These are phyloP conservation scores for Teunomyces barrocoloradensis DNA, from an alignment of 805 yeast species.

Conservation along the genomic window DNA sequence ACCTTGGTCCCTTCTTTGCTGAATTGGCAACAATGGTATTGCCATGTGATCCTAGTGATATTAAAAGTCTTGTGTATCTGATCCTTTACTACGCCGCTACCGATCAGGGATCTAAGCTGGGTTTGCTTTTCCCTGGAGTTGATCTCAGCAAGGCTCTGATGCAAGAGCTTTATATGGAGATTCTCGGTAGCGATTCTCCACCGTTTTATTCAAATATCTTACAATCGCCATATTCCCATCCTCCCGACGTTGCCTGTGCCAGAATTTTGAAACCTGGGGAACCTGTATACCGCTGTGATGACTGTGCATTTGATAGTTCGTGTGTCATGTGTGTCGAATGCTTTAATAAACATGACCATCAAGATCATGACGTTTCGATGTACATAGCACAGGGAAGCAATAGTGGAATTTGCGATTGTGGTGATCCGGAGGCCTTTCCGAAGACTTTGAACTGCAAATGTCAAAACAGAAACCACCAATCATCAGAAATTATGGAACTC, in stretches of 20 bases:
- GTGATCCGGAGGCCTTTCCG: conserved; percentile 64
- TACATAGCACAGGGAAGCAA: conserved; percentile 46
- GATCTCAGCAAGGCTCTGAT: not conserved
- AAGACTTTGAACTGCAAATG: conserved; percentile 50
- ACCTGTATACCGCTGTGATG: conserved; percentile 68
- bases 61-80: conserved; percentile 22
- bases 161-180: not conserved
- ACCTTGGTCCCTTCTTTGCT: conserved; percentile 23
- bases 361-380: conserved; percentile 59
- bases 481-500: conserved; percentile 7
- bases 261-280: conserved; percentile 58
- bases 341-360: conserved; percentile 67
- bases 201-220: conserved; percentile 1
- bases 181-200: not conserved
- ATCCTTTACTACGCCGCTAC: conserved; percentile 29
- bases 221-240: conserved; percentile 33
- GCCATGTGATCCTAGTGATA: conserved; percentile 10
- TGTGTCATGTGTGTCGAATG: conserved; percentile 76
- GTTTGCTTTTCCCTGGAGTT: conserved; percentile 12
- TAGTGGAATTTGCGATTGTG: conserved; percentile 72
- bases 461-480: conserved; percentile 1
- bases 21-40: conserved; percentile 19
- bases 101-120: conserved; percentile 12
- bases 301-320: conserved; percentile 75
- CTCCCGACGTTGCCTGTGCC: conserved; percentile 68